Conservation (phyloP, 139 green algal species). For the Cymbomonas tetramitiformis region DNA sequence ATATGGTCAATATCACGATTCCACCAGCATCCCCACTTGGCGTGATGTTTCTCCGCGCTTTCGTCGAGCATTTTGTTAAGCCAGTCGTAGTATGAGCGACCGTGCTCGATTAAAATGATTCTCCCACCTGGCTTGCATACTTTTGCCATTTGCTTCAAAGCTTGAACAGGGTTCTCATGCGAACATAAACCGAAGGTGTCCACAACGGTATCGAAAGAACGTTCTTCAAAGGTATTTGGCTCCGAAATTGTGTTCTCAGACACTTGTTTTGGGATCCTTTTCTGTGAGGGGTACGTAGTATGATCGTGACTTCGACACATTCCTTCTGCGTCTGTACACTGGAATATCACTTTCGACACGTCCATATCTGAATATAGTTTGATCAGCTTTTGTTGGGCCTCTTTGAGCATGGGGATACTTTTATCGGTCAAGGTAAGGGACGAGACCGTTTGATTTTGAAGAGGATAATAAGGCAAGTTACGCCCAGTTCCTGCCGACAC, state of each 20-base stretch:
- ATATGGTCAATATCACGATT: constrained; percentile 53
- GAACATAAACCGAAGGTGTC: constrained; percentile 64
- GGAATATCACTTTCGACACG: constrained; percentile 40
- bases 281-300: not conserved
- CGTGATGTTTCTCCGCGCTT: constrained; percentile 30
- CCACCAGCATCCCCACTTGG: constrained; percentile 62
- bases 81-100: constrained; percentile 27
- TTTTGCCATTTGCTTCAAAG: constrained; percentile 31
- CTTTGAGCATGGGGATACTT: no score
- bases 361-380: constrained; percentile 41
- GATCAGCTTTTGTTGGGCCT: no score
- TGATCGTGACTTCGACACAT: not conserved
- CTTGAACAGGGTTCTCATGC: constrained; percentile 30
- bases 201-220: constrained; percentile 54
- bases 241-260: constrained; percentile 2
- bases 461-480: constrained; percentile 51
- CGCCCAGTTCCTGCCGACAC: constrained; percentile 53
- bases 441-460: no score
- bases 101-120: constrained; percentile 54
- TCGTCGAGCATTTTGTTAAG: constrained; percentile 37
- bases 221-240: constrained; percentile 21
- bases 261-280: constrained; percentile 3
- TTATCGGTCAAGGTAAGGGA: no score
- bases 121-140: constrained; percentile 36
- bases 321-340: constrained; percentile 19